Conservation (phyloP, 345 rosid genomes). For the Boechera divaricarpa region DNA sequence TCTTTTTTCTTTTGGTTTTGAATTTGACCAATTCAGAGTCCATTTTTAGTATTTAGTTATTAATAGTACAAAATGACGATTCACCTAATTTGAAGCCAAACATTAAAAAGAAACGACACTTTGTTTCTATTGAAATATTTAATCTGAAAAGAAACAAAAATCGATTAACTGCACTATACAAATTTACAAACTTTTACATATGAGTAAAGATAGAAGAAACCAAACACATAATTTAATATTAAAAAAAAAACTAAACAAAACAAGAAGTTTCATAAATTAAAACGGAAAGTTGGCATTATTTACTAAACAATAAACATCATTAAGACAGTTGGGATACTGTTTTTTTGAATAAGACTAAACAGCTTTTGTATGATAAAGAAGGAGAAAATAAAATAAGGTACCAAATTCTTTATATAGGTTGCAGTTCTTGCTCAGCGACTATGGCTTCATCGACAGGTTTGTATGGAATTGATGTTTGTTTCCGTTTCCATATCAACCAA, state of each 20-base stretch:
- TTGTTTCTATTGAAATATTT: neutral
- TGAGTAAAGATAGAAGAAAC: neutral
- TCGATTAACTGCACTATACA: neutral
- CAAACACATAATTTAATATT: neutral
- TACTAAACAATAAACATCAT: slow-evolving; percentile 32
- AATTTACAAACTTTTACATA: slow-evolving; percentile 2
- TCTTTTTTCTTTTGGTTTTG: neutral
- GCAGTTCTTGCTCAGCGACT: slow-evolving; percentile 67
- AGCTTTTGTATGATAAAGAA: neutral
- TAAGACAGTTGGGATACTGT: slow-evolving; percentile 4
- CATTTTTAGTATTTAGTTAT: neutral
- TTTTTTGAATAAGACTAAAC: slow-evolving; percentile 29
- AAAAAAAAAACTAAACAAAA: neutral
- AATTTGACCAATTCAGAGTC: neutral
- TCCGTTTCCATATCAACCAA: slow-evolving; percentile 58
- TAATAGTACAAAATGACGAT: neutral
- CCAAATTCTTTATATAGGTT: slow-evolving; percentile 48
- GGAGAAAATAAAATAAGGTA: neutral
- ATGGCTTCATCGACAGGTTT: slow-evolving; percentile 57
- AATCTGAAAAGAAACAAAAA: neutral
- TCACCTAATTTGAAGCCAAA: neutral
- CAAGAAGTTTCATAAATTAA: neutral
- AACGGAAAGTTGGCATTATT: slow-evolving; percentile 35
- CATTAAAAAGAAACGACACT: neutral
- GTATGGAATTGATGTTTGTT: slow-evolving; percentile 51